Base-by-base conservation (phyloP, 306 rosid species). In the Cucurbita pepo region DNA sequence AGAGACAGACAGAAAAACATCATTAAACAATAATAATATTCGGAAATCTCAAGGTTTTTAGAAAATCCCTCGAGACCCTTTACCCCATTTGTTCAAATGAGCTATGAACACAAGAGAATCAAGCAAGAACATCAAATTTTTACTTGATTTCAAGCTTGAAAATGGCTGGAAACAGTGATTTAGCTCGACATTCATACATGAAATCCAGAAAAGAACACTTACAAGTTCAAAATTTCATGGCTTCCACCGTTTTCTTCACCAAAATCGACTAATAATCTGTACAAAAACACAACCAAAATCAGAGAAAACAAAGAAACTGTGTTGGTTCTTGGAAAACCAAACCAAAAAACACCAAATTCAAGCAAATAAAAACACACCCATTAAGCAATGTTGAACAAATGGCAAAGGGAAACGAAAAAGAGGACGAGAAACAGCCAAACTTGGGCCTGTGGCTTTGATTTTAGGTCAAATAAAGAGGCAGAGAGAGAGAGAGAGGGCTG, bases 11-110 rank as follows among this genome's bases (percentile, higher is more conserved):
- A 63, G 70, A 22, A 44, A 64, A 56, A 36, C 63, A 75, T 72
- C 56, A 69, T 76, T 78, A 78, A 78, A 81, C 53, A 51, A 72
- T 48, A 47, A 45, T 25, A 19, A 66, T 64, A 41, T 64, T 41
- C 37, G 44, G 55, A 66, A 67, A 67, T 66, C 40, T 5, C 73
- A 45, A 67, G 21, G 73, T 25, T 15, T 64, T 66, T 13, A 44
- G 40, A 19, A 66, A 66, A 66, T 11, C 55, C 54, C 40, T 13
- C 7, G 30, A 43, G 0, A 25, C 9, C 10, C 15, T 25, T 19
- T 6, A 0, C 56, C 10, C 56, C 18, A 67, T 15, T 45, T 25
- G 25, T 30, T 48, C 38, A 12, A 65, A 69, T 6, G 22, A 48
- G 25, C 73, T 30, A 67, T 25, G 21, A 6, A 47, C 56, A 48